phyloP scores from a whole-genome alignment of 2,329 filamentous ascomycete genomes.

The Phoma sp. region DNA sequence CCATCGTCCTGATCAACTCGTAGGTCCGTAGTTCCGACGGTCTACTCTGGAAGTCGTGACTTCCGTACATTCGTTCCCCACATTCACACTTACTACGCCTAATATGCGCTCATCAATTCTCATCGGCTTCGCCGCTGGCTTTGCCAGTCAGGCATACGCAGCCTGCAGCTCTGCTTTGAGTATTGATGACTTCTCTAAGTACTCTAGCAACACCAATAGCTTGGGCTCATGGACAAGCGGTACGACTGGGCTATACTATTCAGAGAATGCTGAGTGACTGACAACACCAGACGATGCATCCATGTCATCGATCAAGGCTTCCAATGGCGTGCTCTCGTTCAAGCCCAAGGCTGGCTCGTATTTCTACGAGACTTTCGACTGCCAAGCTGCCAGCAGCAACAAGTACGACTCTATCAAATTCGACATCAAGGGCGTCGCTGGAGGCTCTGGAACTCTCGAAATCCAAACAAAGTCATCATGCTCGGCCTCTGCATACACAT shows the following conservation, averaged over 20 bases:
- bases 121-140: conserved; percentile 42
- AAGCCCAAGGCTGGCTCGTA: conserved; percentile 57
- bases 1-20: conserved; percentile 29
- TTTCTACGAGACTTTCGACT: conserved; percentile 61
- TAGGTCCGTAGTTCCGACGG: conserved; percentile 26
- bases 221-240: conserved; percentile 46
- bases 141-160: conserved; percentile 37
- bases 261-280: not conserved
- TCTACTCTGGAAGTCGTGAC: conserved; percentile 39
- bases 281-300: conserved; percentile 55
- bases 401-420: conserved; percentile 58
- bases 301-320: conserved; percentile 53
- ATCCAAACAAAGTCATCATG: conserved; percentile 57
- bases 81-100: conserved; percentile 31
- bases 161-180: conserved; percentile 45
- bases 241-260: conserved; percentile 15
- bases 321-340: conserved; percentile 56
- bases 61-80: conserved; percentile 48
- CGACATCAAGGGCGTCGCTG: conserved; percentile 53
- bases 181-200: conserved; percentile 49
- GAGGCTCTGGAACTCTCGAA: conserved; percentile 52
- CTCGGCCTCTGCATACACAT: conserved; percentile 50
- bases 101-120: conserved; percentile 40
- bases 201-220: conserved; percentile 45
- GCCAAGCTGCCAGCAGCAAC: conserved; percentile 53